phyloP scores from a whole-genome alignment of 1,284 basidiomycete genomes.

The Pyrrhoderma noxium region DNA sequence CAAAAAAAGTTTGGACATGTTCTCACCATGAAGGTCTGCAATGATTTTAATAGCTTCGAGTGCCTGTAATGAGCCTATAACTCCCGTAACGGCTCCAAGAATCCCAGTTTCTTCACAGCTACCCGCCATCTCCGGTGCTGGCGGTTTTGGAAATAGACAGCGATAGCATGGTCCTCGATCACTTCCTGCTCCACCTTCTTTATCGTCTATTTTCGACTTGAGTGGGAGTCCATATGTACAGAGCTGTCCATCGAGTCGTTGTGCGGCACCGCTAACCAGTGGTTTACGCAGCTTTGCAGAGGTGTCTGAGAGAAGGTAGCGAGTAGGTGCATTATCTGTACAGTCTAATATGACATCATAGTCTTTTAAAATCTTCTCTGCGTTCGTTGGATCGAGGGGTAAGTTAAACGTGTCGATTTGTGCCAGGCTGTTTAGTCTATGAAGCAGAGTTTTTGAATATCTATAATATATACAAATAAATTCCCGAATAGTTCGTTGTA shows the following conservation, averaged over 20 bases:
- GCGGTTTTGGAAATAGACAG: slow-evolving; percentile 82
- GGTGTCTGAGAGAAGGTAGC: slow-evolving; percentile 91
- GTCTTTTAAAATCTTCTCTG: slow-evolving; percentile 46
- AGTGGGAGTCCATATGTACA: slow-evolving; percentile 65
- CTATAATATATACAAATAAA: slow-evolving; percentile 18
- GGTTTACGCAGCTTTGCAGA: slow-evolving; percentile 71
- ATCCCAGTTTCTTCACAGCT: slow-evolving; percentile 91
- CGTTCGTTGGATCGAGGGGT: slow-evolving; percentile 56
- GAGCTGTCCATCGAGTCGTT: slow-evolving; percentile 88
- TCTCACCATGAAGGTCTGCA: slow-evolving; percentile 58
- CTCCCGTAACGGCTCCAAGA: slow-evolving; percentile 82
- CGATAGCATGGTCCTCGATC: slow-evolving; percentile 84
- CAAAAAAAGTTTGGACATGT: too few relatives aligned
- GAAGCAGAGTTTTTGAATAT: slow-evolving; percentile 7
- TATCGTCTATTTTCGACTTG: neutral
- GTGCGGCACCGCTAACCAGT: slow-evolving; percentile 90
- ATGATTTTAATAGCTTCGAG: slow-evolving; percentile 84
- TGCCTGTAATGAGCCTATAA: slow-evolving; percentile 90
- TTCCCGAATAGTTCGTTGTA: neutral
- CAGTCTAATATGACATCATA: slow-evolving; percentile 89
- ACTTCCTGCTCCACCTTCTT: neutral
- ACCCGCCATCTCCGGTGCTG: slow-evolving; percentile 54
- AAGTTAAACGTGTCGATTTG: slow-evolving; percentile 44
- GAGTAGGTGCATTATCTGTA: slow-evolving; percentile 88
- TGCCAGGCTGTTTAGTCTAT: slow-evolving; percentile 67